Percentiles rank a stretch among this genome's conserved stretches.
Evolutionary conservation across 2,329 filamentous ascomycete species (phyloP).

Genomic region (Fusarium nelsonii): DNA sequence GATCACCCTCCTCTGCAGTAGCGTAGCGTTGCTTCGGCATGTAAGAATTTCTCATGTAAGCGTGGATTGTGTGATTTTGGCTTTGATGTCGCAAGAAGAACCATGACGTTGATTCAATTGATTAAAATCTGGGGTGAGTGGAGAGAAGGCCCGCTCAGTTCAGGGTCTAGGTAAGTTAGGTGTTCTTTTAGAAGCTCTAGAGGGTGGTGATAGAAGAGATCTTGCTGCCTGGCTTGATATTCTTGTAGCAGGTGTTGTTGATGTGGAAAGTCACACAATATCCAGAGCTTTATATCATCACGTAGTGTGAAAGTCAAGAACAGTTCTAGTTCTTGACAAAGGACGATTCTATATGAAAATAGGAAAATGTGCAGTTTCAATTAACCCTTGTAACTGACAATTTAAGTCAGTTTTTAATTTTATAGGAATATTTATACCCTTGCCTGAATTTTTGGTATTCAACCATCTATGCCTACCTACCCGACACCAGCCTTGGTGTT

Average conservation of each 20-base stretch:
- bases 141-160: constrained; percentile 23
- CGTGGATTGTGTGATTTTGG: constrained; percentile 49
- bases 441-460: background rate
- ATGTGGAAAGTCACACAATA: background rate
- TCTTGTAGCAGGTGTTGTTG: constrained; percentile 7
- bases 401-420: no score
- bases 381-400: background rate
- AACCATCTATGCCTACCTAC: background rate
- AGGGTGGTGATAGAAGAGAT: constrained; percentile 32
- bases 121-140: constrained; percentile 39
- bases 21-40: background rate
- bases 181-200: constrained; percentile 5
- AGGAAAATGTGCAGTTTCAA: no score
- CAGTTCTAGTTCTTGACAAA: no score
- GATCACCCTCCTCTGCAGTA: constrained; percentile 35
- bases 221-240: constrained; percentile 8
- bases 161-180: constrained; percentile 12
- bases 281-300: background rate
- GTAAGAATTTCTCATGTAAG: constrained; percentile 16
- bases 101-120: constrained; percentile 35
- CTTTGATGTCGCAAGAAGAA: constrained; percentile 39
- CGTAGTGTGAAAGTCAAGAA: background rate
- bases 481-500: constrained; percentile 19
- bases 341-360: background rate
- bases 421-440: background rate